A percentile compares a stretch with the other conserved stretches of the same genome.
These are phyloP conservation scores for Penicillium italicum DNA, from an alignment of 2,329 filamentous ascomycete species.

Conservation along the genomic window DNA sequence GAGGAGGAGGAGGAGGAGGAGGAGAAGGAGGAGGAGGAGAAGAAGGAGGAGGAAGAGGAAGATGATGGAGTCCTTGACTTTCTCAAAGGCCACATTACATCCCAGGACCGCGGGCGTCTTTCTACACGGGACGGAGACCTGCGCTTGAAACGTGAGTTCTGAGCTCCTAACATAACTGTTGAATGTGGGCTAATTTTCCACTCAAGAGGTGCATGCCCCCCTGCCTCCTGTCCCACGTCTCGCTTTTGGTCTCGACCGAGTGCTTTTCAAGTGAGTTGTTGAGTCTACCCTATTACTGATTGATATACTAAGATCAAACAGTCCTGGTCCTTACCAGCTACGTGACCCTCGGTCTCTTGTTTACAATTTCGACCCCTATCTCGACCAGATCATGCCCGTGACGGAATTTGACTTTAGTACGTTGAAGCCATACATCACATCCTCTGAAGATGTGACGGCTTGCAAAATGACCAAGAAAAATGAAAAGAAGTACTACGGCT, in stretches of 20 bases:
- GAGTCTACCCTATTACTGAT: background rate
- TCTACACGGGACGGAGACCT: slow-evolving; percentile 2
- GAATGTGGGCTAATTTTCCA: slow-evolving; percentile 6
- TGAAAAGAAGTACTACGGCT: slow-evolving; percentile 80
- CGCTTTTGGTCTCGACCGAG: slow-evolving; percentile 73
- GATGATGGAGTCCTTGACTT: too few relatives aligned
- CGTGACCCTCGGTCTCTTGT: slow-evolving; percentile 84
- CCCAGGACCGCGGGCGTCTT: slow-evolving; percentile 16
- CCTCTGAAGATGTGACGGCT: slow-evolving; percentile 74
- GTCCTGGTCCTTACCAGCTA: slow-evolving; percentile 80
- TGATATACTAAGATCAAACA: slow-evolving; percentile 22
- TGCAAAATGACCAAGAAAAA: slow-evolving; percentile 64
- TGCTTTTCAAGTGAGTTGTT: slow-evolving; percentile 73
- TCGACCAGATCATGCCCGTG: slow-evolving; percentile 89
- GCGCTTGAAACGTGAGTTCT: slow-evolving; percentile 20
- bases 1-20: background rate
- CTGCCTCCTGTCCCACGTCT: slow-evolving; percentile 60
- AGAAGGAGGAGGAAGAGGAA: background rate
- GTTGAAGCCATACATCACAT: slow-evolving; percentile 83
- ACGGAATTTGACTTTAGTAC: slow-evolving; percentile 88
- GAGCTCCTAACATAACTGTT: background rate
- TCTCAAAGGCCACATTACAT: background rate
- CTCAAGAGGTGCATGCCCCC: slow-evolving; percentile 39
- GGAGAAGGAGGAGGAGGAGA: background rate
- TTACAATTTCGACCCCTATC: slow-evolving; percentile 95